A percentile compares a stretch with the other conserved stretches of the same genome.
Conservation (phyloP, 768 basidiomycete species). For the Saitozyma sp. region DNA sequence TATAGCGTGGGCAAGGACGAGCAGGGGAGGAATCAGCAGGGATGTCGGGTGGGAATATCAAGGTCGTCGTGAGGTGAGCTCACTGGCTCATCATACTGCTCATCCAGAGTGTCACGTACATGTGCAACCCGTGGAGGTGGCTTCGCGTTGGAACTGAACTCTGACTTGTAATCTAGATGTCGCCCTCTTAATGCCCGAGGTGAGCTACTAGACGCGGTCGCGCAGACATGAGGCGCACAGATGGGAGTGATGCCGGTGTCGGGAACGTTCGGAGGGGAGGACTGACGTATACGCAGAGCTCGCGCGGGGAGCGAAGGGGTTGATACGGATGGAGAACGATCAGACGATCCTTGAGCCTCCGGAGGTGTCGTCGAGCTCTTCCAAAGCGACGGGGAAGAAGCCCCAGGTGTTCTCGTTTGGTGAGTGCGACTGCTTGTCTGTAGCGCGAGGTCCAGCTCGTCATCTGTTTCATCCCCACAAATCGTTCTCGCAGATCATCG, state of each 20-base stretch:
- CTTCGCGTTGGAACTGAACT: neutral
- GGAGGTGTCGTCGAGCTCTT: conserved; percentile 62
- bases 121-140: conserved; percentile 58
- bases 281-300: conserved; percentile 62
- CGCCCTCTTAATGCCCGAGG: conserved; percentile 93
- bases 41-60: conserved; percentile 52
- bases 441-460: neutral
- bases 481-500: too few species aligned
- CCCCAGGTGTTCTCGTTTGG: conserved; percentile 82
- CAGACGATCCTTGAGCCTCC: conserved; percentile 91
- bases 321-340: conserved; percentile 93
- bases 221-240: neutral
- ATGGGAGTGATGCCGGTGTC: conserved; percentile 3
- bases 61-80: conserved; percentile 54
- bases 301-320: conserved; percentile 85
- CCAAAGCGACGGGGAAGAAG: conserved; percentile 80
- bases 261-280: too few species aligned
- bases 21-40: neutral
- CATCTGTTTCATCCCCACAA: too few species aligned
- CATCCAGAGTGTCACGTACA: neutral
- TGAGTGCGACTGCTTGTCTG: conserved; percentile 8
- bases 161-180: conserved; percentile 62
- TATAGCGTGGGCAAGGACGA: too few species aligned
- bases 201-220: conserved; percentile 52
- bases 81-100: neutral